phyloP scores from a whole-genome alignment of 1,139 yeast species.

The Kodamaea plutei region DNA sequence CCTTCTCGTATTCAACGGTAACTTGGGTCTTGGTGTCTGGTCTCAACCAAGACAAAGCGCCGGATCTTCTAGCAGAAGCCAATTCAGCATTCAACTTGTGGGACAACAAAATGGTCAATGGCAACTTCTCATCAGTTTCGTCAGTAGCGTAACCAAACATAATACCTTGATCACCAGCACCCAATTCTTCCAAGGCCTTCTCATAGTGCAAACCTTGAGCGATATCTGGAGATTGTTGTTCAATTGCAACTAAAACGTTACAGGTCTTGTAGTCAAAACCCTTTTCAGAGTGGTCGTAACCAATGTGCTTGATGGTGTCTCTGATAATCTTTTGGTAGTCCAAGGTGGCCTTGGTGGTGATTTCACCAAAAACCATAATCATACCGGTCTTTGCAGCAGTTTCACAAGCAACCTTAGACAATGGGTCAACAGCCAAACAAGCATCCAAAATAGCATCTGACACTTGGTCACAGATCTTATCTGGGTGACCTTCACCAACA shows the following conservation, averaged over 20 bases:
- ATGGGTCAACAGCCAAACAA: conserved; percentile 91
- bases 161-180: conserved; percentile 99
- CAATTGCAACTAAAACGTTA: conserved; percentile 97
- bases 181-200: conserved; percentile 93
- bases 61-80: conserved; percentile 96
- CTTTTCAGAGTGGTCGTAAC: conserved; percentile 92
- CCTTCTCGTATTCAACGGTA: conserved; percentile 92
- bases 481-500: conserved; percentile 99
- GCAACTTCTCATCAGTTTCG: conserved; percentile 96
- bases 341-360: conserved; percentile 91
- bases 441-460: conserved; percentile 98
- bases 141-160: conserved; percentile 99
- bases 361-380: conserved; percentile 99
- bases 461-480: conserved; percentile 99
- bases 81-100: conserved; percentile 96
- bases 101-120: conserved; percentile 88
- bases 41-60: conserved; percentile 92
- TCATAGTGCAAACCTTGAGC: conserved; percentile 99
- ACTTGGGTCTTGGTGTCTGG: conserved; percentile 99
- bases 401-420: conserved; percentile 98
- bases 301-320: conserved; percentile 97
- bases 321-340: conserved; percentile 97
- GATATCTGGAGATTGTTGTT: conserved; percentile 98
- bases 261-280: conserved; percentile 99
- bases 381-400: conserved; percentile 98